Evolutionary conservation across 345 rosid species (phyloP), one percentile per base, ranked within the genome.

Genomic region (Euphorbia tirucalli): DNA sequence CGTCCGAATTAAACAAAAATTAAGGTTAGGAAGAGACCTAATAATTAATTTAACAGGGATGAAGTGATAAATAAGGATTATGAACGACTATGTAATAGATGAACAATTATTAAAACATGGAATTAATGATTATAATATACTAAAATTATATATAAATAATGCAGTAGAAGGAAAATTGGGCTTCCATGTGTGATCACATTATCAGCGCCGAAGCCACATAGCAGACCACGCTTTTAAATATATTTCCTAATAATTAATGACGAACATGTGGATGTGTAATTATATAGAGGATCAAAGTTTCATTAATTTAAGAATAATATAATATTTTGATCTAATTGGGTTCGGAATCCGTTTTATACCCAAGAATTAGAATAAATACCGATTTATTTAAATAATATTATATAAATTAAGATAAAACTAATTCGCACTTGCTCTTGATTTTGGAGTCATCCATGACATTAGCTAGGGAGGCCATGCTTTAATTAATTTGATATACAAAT

Each of bases 401-500:
- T n/a, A n/a, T n/a, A n/a, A n/a, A 1, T 41, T 28, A 61, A 21
- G 50, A 71, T 48, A 37, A 60, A 60, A 57, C 13, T 31, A 69
- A 69, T 44, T 73, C 49, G 31, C 77, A 76, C 69, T 61, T 59
- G 74, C 58, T 7, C 15, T 50, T 56, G 19, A 57, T 69, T 71
- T 60, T 14, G 35, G 70, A 57, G 76, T 81, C 78, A 76, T 66
- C 78, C 78, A 73, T 77, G 86, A 83, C 82, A 75, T 80, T 73
- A 46, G 52, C 52, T 46, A 62, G 75, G 35, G 25, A 35, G 55
- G 65, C 24, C 50, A 28, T 55, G 21, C 69, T 55, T 16, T 28
- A 10, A 7, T 16, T 28, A 10, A 7, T 64, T 48, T 46, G 16
- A 13, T 13, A 46, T 46, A 13, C 2, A 10, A 32, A 52, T 70